Evolutionary conservation across 345 rosid genomes (phyloP).

Genomic region (Theobroma cacao): DNA sequence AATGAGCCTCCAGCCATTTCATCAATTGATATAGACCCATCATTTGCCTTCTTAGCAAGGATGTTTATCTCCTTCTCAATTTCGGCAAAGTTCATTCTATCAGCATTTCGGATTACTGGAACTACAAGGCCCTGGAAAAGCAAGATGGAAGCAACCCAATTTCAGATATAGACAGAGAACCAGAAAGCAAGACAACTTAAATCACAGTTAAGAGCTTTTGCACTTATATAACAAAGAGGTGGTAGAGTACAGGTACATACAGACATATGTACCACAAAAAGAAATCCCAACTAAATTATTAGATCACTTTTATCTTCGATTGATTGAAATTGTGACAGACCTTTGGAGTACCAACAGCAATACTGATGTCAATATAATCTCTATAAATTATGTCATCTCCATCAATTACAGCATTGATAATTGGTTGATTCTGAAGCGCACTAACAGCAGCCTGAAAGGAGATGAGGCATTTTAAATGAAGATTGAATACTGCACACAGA

Average conservation of each 20-base stretch:
- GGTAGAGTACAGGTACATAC: not conserved
- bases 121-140: constrained; percentile 78
- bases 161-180: not conserved
- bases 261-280: too few relatives aligned
- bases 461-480: not conserved
- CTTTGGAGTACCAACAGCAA: constrained; percentile 92
- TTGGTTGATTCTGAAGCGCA: constrained; percentile 92
- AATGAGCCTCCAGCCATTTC: constrained; percentile 99
- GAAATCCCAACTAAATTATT: not conserved
- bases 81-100: constrained; percentile 77
- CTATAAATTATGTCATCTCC: constrained; percentile 96
- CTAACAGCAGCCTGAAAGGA: constrained; percentile 83
- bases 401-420: constrained; percentile 93
- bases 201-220: not conserved
- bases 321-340: constrained; percentile 30
- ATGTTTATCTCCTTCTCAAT: constrained; percentile 85
- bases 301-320: not conserved
- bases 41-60: constrained; percentile 87
- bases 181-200: not conserved
- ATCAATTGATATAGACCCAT: constrained; percentile 89
- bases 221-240: not conserved
- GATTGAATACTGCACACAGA: not conserved
- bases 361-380: constrained; percentile 88
- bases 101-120: constrained; percentile 74
- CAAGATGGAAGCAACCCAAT: not conserved